Conservation (phyloP, 2,329 filamentous ascomycete species). For the Exophiala phaeomuriformis region DNA sequence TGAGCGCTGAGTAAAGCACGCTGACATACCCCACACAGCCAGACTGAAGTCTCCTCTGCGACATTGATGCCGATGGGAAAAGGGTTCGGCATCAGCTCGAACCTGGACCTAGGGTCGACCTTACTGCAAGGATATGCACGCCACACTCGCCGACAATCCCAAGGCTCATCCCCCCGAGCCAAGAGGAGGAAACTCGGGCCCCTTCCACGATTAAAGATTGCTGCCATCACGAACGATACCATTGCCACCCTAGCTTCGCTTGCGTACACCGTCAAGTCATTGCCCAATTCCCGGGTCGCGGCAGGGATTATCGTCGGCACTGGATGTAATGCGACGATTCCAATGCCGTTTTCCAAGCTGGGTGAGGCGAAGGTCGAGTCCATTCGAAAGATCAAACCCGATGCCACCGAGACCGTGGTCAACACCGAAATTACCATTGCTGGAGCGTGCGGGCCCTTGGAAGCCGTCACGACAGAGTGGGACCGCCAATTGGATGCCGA, state of each 20-base stretch:
- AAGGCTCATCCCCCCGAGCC: constrained; percentile 36
- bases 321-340: constrained; percentile 72
- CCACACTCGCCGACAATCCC: constrained; percentile 38
- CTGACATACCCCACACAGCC: constrained; percentile 32
- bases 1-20: neutral
- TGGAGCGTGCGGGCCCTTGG: constrained; percentile 62
- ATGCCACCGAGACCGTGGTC: constrained; percentile 61
- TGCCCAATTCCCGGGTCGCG: constrained; percentile 55
- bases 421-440: constrained; percentile 83
- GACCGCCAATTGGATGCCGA: constrained; percentile 59
- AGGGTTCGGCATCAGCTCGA: constrained; percentile 50
- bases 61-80: constrained; percentile 53
- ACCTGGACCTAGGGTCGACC: constrained; percentile 49
- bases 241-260: constrained; percentile 73
- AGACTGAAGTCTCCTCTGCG: constrained; percentile 48
- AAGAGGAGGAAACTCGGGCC: constrained; percentile 38
- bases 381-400: constrained; percentile 42
- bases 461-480: constrained; percentile 63
- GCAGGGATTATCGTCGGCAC: constrained; percentile 80
- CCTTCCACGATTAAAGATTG: constrained; percentile 61
- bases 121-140: constrained; percentile 48
- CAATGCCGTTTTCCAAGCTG: constrained; percentile 57
- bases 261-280: constrained; percentile 61
- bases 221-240: constrained; percentile 73
- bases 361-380: constrained; percentile 55